Base-by-base conservation (phyloP, 768 basidiomycete species). In the Serendipita sp. region DNA sequence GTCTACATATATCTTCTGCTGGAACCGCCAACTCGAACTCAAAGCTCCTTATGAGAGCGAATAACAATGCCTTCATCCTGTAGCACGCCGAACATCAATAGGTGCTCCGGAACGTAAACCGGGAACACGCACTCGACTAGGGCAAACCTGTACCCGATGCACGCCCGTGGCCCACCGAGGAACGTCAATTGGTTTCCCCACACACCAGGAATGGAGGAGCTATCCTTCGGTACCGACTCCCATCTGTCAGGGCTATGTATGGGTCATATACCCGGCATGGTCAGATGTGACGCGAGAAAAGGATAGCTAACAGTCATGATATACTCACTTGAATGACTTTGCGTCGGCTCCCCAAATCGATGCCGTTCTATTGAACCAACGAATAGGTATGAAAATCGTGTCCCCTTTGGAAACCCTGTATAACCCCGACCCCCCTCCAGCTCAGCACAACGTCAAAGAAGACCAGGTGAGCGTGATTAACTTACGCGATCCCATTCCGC, bases 271-370 rank as follows among this genome's bases (percentile, higher is more conserved):
- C n/a, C n/a, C n/a, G n/a, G n/a, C n/a, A n/a, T n/a, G n/a, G 42
- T 43, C 42, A 43, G 13, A 43, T 13, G 42, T 13, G n/a, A n/a
- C n/a, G n/a, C n/a, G n/a, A n/a, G n/a, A n/a, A n/a, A n/a, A n/a
- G n/a, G n/a, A n/a, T n/a, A n/a, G n/a, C n/a, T n/a, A n/a, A 28
- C 17, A 58, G 13, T 58, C 9, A 5, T 13, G 22, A 4, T 20
- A 58, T 9, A 71, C 70, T 58, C 38, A 62, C 61, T 45, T 43
- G 67, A 75, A 77, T 28, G 67, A 62, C 30, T 72, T 62, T 1
- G 75, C 73, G 60, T 76, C 73, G 3, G 66, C 64, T 0, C 76
- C 76, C 69, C 73, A 77, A 0, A 74, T 66, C 7, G 53, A 45
- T 30, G 61, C 58, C 20, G 65, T 65, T 3, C 69, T 65, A 53